Conservation (phyloP, 805 yeast genomes). For the Yamadazyma phyllophila region DNA sequence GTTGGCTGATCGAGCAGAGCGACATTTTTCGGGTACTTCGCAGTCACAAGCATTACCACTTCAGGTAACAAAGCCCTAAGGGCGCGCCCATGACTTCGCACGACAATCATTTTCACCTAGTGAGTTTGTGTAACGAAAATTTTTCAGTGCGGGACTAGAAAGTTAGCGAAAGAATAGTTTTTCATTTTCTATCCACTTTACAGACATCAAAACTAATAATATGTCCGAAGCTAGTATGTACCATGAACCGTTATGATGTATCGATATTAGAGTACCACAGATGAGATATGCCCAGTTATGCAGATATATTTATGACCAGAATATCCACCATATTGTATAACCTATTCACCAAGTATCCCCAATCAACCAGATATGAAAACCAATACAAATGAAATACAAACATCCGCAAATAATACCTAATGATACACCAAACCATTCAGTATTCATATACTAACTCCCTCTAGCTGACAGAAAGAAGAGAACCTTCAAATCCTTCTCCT, state of each 20-base stretch:
- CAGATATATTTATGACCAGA: too few species aligned
- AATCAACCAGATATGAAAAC: neutral
- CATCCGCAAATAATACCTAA: neutral
- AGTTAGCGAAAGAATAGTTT: conserved; percentile 8
- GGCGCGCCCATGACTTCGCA: neutral
- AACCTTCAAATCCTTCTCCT: conserved; percentile 93
- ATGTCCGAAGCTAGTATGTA: conserved; percentile 40
- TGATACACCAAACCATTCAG: too few species aligned
- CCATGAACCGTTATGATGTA: neutral
- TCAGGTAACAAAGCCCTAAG: conserved; percentile 4
- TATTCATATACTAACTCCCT: conserved; percentile 42
- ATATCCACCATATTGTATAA: neutral
- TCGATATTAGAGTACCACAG: neutral
- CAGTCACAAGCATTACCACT: conserved; percentile 10
- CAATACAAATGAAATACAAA: neutral
- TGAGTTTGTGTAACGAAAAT: conserved; percentile 6
- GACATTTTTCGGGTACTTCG: too few species aligned
- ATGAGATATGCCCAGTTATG: neutral
- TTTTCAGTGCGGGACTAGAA: conserved; percentile 8
- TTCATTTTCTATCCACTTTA: conserved; percentile 6
- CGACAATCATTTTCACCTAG: neutral
- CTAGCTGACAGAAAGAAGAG: conserved; percentile 79
- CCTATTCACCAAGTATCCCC: neutral
- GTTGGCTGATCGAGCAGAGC: too few species aligned
- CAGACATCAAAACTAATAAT: conserved; percentile 13